These are phyloP conservation scores for Dioscorea zingiberensis DNA, from an alignment of 106 monocot genomes.

Conservation along the genomic window DNA sequence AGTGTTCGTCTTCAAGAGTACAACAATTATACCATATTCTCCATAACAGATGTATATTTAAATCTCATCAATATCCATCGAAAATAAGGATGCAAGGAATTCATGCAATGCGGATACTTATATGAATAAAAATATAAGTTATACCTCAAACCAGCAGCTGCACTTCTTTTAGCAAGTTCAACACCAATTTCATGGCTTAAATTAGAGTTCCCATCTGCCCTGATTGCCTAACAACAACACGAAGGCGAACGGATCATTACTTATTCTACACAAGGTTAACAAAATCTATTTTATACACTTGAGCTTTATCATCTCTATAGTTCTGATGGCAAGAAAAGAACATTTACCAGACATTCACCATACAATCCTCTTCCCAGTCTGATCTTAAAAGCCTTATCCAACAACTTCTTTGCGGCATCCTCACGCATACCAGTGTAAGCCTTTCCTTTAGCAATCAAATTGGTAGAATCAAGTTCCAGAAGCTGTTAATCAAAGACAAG, in stretches of 20 bases:
- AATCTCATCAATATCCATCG: too few species aligned
- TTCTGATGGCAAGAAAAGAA: background rate
- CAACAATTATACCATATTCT: too few species aligned
- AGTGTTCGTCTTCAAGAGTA: too few species aligned
- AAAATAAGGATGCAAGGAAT: background rate
- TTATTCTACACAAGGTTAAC: too few species aligned
- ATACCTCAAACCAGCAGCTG: constrained; percentile 73
- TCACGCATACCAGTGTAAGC: constrained; percentile 27
- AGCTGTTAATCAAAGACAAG: constrained; percentile 31
- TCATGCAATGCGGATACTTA: too few species aligned
- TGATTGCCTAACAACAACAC: constrained; percentile 40
- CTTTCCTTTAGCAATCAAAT: constrained; percentile 48
- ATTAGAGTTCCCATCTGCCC: constrained; percentile 70
- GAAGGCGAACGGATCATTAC: background rate
- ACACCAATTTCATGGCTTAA: constrained; percentile 70
- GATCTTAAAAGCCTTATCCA: constrained; percentile 57
- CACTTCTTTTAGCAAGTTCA: constrained; percentile 68
- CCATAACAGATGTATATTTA: too few species aligned
- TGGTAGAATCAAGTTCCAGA: constrained; percentile 38
- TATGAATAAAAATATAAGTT: background rate
- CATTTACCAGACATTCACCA: constrained; percentile 79
- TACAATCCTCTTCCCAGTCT: constrained; percentile 75
- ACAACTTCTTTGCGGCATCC: constrained; percentile 41
- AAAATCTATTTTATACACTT: too few species aligned
- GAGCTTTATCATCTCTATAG: background rate